Evolutionary conservation across 169 alveolate species (phyloP).

Genomic region (Theileria annulata): DNA sequence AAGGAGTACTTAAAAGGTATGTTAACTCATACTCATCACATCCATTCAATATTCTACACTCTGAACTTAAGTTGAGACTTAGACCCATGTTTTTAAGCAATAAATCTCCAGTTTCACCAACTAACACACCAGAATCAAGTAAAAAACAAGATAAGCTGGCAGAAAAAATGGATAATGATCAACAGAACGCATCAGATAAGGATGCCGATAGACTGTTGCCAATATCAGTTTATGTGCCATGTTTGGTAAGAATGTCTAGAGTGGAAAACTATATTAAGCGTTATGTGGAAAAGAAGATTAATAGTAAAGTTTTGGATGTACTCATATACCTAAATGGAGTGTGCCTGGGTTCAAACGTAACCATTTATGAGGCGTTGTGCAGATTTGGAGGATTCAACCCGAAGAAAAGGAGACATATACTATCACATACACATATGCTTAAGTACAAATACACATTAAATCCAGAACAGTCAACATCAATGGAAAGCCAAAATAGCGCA

Average conservation of each 20-base stretch:
- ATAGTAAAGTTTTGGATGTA: background rate
- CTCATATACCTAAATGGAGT: background rate
- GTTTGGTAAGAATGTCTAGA: constrained; percentile 26
- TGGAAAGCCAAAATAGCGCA: background rate
- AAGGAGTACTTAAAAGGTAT: background rate
- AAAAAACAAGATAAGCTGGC: background rate
- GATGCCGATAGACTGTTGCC: background rate
- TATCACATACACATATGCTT: background rate
- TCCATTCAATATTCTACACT: background rate
- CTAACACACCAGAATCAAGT: background rate
- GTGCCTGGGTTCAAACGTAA: constrained; percentile 4
- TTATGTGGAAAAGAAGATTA: constrained; percentile 12
- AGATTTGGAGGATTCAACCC: background rate
- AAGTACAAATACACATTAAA: background rate
- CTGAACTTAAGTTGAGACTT: background rate
- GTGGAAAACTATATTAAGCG: constrained; percentile 23
- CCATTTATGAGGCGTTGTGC: background rate
- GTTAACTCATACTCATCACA: background rate
- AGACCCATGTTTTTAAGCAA: background rate
- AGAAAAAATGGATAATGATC: background rate
- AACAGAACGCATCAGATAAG: too few relatives aligned
- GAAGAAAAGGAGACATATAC: background rate
- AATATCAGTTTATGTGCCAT: constrained; percentile 20
- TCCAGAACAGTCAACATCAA: background rate
- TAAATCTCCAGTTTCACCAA: background rate